Base-by-base conservation (phyloP, 805 yeast genomes). In the Priceomyces carsonii region DNA sequence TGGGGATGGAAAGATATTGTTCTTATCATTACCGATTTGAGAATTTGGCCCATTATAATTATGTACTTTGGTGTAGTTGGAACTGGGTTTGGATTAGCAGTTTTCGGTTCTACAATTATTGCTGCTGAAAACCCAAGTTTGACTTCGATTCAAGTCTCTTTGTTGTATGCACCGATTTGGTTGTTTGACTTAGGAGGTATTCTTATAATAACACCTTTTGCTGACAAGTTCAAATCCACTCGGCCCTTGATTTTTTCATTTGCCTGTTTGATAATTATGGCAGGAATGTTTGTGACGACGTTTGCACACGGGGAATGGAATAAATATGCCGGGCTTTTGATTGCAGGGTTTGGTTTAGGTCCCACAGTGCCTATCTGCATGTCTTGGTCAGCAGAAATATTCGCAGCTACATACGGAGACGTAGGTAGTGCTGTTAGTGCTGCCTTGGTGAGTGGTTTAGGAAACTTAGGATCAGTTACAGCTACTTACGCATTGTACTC, bases 31-130 rank as follows among this genome's bases (percentile, higher is more conserved):
- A 48, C 67, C 20, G 95, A 88, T 53, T 51, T 72, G 29, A 70
- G 93, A 44, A 68, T 82, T 26, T 86, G 90, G 90, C 93, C 95
- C 1, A 59, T 88, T 40, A 67, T 85, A 29, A 68, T 87, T 62
- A 87, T 87, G 95, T 87, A 87, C 61, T 88, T 87, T 55, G 96
- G 95, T 13, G 95, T 85, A 14, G 95, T 87, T 17, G 96, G 95
- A 30, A 79, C 87, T n/a, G 96, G 96, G 1, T 81, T 74, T 51
- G 96, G 95, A 20, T 65, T 87, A 32, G 89, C 89, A 20, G 91
- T 82, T 14, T 87, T 83, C 59, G 95, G 90, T 4, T 81, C 95
- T 3, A 80, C 91, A 6, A 76, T 87, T 46, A 82, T 87, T 48
- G 59, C 70, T 32, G 73, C 75, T 4, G 79, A 82, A 44, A 79